Evolutionary conservation across 352 stramenopile genomes (phyloP), one percentile per base, ranked within the genome.

Genomic region (Pythium aquatile): DNA sequence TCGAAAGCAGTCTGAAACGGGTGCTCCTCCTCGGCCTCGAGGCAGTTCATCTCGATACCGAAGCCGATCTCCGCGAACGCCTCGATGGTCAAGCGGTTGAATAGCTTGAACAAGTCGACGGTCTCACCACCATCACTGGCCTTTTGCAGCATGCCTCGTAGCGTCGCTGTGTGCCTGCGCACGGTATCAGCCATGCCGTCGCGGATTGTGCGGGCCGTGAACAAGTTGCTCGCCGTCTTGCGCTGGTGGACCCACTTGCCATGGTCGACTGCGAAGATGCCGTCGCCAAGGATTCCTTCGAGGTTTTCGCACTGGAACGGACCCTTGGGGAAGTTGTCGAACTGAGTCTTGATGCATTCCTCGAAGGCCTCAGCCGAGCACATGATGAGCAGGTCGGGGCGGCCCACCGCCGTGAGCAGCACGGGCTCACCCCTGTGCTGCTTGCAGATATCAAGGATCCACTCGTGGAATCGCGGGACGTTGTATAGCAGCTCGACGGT

Each of bases 21-120:
- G 32, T 87, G 74, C 40, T 88, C 74, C 44, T 74, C 58, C 1
- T 79, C 72, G 0, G 64, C 37, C 14, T 79, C 65, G 33, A 85
- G 61, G 11, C 70, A 81, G 32, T 78, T 72, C 70, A 87, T 78
- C 1, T 76, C 29, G 37, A 85, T 67, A 14, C 77, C 80, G 54
- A 89, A 85, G 20, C 70, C 78, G 33, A 89, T 86, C 35, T 86
- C 73, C 7, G 74, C 66, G 37, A 88, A 88, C 8, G 72, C 71
- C 37, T 88, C 71, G 42, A 87, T 76, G 11, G 78, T 81, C 58
- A 85, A 83, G 9, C 68, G 64, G 51, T 81, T 76, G 0, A 88
- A 51, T 14, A 85, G 60, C 17, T 69, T 66, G 61, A 75, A 78
- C 16, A 90, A 53, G 42, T 87, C 73, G 10, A 87, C 10, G 0